These are phyloP conservation scores for Solanum chmielewskii DNA, from an alignment of 257 asterid species.

Conservation along the genomic window DNA sequence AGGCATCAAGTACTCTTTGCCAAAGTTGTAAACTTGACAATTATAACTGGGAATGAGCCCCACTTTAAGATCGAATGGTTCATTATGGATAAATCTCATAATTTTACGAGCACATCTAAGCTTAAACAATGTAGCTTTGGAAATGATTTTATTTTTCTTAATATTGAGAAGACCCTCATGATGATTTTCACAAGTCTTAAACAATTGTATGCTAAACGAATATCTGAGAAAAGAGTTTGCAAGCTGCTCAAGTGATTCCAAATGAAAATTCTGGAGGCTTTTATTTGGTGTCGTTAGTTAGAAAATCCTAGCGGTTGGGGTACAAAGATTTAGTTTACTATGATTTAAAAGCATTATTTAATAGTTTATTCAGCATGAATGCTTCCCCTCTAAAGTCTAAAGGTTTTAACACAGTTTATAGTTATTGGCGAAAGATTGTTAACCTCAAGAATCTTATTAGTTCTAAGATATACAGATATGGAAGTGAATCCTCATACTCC, in stretches of 20 bases:
- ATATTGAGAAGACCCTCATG: slow-evolving; percentile 65
- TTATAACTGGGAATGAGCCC: no score
- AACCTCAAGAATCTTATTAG: no score
- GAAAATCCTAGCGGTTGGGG: slow-evolving; percentile 9
- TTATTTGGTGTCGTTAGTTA: slow-evolving; percentile 65
- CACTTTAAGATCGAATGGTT: not conserved
- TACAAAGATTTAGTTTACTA: no score
- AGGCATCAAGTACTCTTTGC: no score
- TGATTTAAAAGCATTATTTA: no score
- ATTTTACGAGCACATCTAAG: slow-evolving; percentile 52
- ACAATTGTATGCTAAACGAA: slow-evolving; percentile 51
- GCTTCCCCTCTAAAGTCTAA: no score
- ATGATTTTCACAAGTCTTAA: slow-evolving; percentile 32
- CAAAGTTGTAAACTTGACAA: not conserved
- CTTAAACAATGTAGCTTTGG: slow-evolving; percentile 51
- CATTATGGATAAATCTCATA: not conserved
- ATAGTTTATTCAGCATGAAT: no score
- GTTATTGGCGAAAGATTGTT: no score
- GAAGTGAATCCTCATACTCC: no score
- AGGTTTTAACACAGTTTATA: no score
- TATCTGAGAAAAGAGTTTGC: slow-evolving; percentile 83
- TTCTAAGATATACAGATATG: no score
- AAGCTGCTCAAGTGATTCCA: slow-evolving; percentile 76
- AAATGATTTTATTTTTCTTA: slow-evolving; percentile 34
- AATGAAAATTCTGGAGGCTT: slow-evolving; percentile 55